Evolutionary conservation across 2,329 filamentous ascomycete genomes (phyloP).

Genomic region (Incumbomyces lentus): DNA sequence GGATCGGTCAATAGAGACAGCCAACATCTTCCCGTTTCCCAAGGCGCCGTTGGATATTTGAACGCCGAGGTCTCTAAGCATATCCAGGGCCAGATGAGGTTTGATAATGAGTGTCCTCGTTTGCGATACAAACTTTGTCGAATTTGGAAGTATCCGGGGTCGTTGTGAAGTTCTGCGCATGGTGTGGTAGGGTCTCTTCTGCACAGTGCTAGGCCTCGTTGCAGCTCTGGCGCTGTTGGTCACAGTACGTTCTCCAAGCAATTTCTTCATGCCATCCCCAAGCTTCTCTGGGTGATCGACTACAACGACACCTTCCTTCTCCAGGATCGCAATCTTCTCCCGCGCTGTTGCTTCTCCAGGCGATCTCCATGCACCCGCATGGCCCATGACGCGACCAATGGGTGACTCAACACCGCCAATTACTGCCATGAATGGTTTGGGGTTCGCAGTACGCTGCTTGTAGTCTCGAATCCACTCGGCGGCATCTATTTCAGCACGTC

Average conservation of each 20-base stretch:
- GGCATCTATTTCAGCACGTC: constrained; percentile 58
- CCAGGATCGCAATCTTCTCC: constrained; percentile 58
- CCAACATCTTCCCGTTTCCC: constrained; percentile 41
- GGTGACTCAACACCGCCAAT: constrained; percentile 58
- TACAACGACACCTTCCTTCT: constrained; percentile 56
- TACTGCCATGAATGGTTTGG: constrained; percentile 66
- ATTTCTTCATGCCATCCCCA: constrained; percentile 54
- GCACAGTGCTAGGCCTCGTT: constrained; percentile 23
- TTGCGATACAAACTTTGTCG: background rate
- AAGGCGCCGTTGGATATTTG: constrained; percentile 15
- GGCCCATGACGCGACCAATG: constrained; percentile 61
- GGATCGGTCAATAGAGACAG: constrained; percentile 56
- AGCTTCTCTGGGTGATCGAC: constrained; percentile 69
- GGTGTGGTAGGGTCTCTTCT: constrained; percentile 46
- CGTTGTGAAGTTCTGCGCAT: constrained; percentile 11
- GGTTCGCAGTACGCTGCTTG: constrained; percentile 43
- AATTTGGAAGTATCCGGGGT: constrained; percentile 21
- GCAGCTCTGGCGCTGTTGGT: constrained; percentile 29
- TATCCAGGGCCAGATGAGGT: constrained; percentile 42
- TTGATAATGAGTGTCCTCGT: constrained; percentile 49
- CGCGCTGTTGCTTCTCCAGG: constrained; percentile 54
- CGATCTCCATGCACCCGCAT: constrained; percentile 63
- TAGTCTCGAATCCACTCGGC: constrained; percentile 66
- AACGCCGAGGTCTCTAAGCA: constrained; percentile 45
- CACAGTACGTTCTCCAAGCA: constrained; percentile 41